Conservation (phyloP, 202 grass and related monocot genomes). For the Schoenoplectus triqueter region DNA sequence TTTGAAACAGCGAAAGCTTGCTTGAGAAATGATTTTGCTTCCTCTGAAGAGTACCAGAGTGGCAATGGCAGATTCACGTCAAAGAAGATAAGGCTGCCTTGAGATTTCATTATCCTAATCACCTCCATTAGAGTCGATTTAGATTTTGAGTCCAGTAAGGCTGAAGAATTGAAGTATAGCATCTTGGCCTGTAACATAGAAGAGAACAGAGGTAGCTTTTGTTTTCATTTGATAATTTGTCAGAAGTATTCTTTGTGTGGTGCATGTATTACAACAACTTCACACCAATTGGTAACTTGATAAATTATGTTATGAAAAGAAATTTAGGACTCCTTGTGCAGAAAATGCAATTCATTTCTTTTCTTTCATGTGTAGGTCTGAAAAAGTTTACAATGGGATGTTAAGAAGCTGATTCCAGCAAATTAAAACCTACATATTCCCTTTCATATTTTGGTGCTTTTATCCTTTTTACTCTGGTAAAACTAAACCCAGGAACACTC, state of each 20-base stretch:
- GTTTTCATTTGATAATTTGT: conserved; percentile 13
- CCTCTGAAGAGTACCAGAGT: conserved; percentile 69
- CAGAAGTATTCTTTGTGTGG: background rate
- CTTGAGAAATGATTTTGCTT: conserved; percentile 60
- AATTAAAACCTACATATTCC: background rate
- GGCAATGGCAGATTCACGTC: conserved; percentile 79
- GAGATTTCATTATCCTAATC: conserved; percentile 67
- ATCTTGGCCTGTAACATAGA: conserved; percentile 76
- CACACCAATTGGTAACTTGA: background rate
- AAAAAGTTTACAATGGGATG: background rate
- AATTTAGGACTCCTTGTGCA: conserved; percentile 29
- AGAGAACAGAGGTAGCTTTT: conserved; percentile 22
- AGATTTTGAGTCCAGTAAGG: conserved; percentile 60
- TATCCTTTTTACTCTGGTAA: background rate
- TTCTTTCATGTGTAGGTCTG: conserved; percentile 1
- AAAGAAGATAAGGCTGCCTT: conserved; percentile 66
- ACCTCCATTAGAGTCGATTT: conserved; percentile 57
- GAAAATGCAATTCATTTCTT: conserved; percentile 27
- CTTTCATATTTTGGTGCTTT: background rate
- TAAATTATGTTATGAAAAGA: background rate
- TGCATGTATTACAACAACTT: background rate
- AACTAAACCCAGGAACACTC: conserved; percentile 2
- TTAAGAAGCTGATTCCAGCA: background rate
- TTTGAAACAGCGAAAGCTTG: conserved; percentile 70
- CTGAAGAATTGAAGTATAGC: conserved; percentile 87